Conservation (phyloP, 2,329 filamentous ascomycete genomes). For the Xylaria sp. region DNA sequence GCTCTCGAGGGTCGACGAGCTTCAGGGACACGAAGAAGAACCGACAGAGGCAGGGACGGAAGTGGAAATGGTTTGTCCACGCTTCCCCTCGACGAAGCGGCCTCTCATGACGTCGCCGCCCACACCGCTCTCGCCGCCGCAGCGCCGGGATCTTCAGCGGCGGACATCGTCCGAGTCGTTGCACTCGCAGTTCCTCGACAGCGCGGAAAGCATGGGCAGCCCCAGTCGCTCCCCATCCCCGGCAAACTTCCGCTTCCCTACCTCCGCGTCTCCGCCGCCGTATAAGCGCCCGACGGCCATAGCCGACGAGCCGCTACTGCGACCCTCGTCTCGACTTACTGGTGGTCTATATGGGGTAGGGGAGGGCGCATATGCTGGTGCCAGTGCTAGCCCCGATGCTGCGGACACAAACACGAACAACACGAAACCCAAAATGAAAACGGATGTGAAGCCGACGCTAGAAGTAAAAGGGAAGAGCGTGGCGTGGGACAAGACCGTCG, state of each 20-base stretch:
- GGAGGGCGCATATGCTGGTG: neutral
- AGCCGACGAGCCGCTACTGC: conserved; percentile 54
- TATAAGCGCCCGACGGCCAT: conserved; percentile 49
- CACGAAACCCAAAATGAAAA: no score
- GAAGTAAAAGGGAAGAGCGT: conserved; percentile 34
- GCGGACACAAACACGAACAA: neutral
- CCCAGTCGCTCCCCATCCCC: neutral
- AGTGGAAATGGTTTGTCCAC: neutral
- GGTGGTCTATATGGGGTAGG: neutral
- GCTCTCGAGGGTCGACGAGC: neutral
- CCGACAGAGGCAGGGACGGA: neutral
- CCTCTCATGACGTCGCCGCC: neutral
- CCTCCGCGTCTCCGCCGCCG: conserved; percentile 27
- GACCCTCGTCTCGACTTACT: conserved; percentile 51
- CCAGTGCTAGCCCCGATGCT: neutral
- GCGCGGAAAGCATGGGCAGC: neutral
- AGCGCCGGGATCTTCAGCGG: neutral
- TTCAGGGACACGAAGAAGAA: neutral
- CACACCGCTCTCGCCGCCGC: neutral
- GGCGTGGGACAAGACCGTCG: conserved; percentile 27
- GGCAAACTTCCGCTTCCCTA: neutral
- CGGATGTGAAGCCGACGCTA: neutral
- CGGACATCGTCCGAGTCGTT: conserved; percentile 17
- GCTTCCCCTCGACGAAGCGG: neutral
- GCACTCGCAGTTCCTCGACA: neutral